Evolutionary conservation across 2,329 filamentous ascomycete genomes (phyloP), one percentile per base, ranked within the genome.

Genomic region (Hymenoscyphus fructigenus): DNA sequence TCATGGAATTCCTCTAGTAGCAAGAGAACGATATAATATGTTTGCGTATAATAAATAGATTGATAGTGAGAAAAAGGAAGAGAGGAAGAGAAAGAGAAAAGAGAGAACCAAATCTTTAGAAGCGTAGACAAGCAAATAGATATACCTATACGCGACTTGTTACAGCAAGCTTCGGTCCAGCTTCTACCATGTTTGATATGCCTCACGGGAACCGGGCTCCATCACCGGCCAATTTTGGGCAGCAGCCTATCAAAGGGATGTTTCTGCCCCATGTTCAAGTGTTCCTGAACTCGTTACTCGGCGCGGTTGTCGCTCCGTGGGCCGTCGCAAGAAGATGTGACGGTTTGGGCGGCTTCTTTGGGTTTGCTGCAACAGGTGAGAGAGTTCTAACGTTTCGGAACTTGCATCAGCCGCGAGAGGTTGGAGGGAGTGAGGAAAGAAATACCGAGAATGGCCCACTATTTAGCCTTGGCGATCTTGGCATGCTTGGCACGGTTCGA

Each of bases 1-100:
- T 65, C 66, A 67, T 68, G 57, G 50, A 61, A 68, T 57, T 36
- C 3, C 58, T 14, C 55, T 26, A 64, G 26, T 59, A 5, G 34
- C 53, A 23, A 38, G 5, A 50, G 14, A 60, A 29, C 53, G 12
- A 32, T 10, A 36, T 9, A 12, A 10, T 17, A n/a, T 32, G 14
- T 14, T 26, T 28, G n/a, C 7, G 41, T 6, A 50, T 23, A 23
- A 23, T 50, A 23, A n/a, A 50, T 47, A 10, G n/a, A 23, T 23
- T 26, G 7, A 12, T n/a, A 44, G 5, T 44, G 15, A 44, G 41
- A 10, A 50, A 23, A 50, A 50, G 9, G n/a, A 50, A 50, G 44
- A 20, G 20, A 50, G 44, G 5, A 12, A 20, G 10, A 57, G 53
- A 57, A 29, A 57, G 10, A 15, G 14, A 15, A 56, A 9, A 20